Percentiles rank a stretch among this genome's conserved stretches.
These are phyloP conservation scores for Cladosporium sp. DNA, from an alignment of 2,329 filamentous ascomycete genomes.

Conservation along the genomic window DNA sequence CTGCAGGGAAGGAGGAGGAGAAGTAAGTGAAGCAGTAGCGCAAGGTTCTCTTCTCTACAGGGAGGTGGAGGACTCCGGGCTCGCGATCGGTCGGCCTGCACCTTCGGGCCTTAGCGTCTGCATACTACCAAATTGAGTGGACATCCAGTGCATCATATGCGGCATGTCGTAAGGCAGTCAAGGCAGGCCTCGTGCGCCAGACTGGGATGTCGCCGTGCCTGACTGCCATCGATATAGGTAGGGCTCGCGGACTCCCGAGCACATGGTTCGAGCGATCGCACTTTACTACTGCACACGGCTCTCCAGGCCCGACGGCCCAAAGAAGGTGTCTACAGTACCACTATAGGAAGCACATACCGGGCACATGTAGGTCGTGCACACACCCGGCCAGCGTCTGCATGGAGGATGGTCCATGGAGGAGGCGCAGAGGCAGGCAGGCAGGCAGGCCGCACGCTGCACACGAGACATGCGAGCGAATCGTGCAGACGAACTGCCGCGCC, in stretches of 20 bases:
- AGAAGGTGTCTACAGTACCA: neutral
- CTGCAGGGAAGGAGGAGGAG: neutral
- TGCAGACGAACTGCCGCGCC: neutral
- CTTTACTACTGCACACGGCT: neutral
- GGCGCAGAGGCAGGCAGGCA: no score
- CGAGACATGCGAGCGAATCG: neutral
- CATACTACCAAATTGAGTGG: neutral
- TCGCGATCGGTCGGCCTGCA: neutral
- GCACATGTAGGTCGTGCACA: neutral
- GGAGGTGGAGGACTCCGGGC: neutral
- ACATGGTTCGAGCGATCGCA: conserved; percentile 7
- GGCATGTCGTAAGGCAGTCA: neutral
- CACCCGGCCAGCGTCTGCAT: neutral
- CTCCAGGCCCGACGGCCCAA: neutral
- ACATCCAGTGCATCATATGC: neutral
- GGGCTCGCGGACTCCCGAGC: neutral
- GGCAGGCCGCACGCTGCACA: no score
- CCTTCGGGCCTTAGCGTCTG: neutral
- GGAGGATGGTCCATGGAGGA: neutral
- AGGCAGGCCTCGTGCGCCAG: neutral
- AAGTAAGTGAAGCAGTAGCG: neutral
- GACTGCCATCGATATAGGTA: neutral
- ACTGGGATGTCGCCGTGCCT: neutral
- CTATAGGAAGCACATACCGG: neutral
- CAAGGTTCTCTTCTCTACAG: neutral